Conservation (phyloP, 441 rosid species). For the Viola pubescens region DNA sequence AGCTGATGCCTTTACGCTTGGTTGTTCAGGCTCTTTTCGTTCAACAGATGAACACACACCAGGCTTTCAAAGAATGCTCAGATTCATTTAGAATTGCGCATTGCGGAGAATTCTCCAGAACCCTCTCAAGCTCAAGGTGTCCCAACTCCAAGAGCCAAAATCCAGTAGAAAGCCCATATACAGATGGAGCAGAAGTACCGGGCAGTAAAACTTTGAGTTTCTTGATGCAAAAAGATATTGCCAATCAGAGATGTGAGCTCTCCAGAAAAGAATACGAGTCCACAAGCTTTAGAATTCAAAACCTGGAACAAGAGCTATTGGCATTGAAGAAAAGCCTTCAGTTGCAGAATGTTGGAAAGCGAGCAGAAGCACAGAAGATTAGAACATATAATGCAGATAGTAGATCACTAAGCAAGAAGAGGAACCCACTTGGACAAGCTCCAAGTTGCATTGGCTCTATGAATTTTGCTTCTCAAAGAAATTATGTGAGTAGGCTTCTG, state of each 20-base stretch:
- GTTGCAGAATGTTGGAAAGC: constrained; percentile 29
- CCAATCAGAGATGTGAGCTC: constrained; percentile 24
- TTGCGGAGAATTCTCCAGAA: constrained; percentile 45
- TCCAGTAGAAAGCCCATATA: constrained; percentile 39
- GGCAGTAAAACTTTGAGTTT: constrained; percentile 37
- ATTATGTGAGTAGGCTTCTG: constrained; percentile 43
- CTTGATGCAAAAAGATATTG: constrained; percentile 40
- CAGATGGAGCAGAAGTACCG: constrained; percentile 35
- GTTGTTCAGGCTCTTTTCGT: constrained; percentile 68
- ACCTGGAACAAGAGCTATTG: constrained; percentile 54
- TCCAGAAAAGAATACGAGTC: constrained; percentile 50
- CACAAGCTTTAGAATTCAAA: constrained; percentile 72
- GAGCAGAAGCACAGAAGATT: constrained; percentile 24
- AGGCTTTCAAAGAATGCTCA: constrained; percentile 69
- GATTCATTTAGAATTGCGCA: constrained; percentile 53
- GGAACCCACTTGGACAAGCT: constrained; percentile 44
- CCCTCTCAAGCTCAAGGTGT: constrained; percentile 52
- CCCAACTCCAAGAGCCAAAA: constrained; percentile 41
- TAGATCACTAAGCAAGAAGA: constrained; percentile 47
- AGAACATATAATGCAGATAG: constrained; percentile 34
- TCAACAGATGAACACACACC: constrained; percentile 69
- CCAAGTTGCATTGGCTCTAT: constrained; percentile 56
- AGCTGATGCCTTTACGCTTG: constrained; percentile 67
- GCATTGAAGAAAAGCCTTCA: constrained; percentile 51
- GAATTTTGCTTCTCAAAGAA: constrained; percentile 52